Conservation (phyloP, 768 basidiomycete species). For the Boletus barrowsii region DNA sequence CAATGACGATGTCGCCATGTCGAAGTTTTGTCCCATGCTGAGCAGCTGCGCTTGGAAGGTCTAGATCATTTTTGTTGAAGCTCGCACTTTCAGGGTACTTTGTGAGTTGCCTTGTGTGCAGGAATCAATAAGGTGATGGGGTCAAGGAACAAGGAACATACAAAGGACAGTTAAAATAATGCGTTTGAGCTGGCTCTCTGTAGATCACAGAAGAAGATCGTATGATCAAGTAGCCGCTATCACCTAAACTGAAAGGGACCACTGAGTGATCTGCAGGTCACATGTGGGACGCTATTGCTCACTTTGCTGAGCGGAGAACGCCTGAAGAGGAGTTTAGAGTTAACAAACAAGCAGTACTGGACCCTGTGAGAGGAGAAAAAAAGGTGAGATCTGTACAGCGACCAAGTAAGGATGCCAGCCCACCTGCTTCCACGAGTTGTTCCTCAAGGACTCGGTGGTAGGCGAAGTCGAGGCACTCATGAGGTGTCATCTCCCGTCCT, state of each 20-base stretch:
- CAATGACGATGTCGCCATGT: constrained; percentile 51
- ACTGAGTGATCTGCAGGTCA: constrained; percentile 1
- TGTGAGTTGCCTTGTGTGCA: constrained; percentile 28
- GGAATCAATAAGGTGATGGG: not conserved
- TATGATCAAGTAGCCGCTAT: constrained; percentile 73
- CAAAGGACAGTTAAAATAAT: constrained; percentile 36
- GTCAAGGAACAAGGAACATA: constrained; percentile 9
- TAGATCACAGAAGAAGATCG: constrained; percentile 65
- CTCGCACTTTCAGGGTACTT: constrained; percentile 30
- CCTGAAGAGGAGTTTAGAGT: constrained; percentile 75
- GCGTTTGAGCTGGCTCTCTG: constrained; percentile 32
- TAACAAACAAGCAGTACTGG: constrained; percentile 79
- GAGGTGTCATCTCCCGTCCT: constrained; percentile 67
- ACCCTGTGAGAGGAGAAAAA: constrained; percentile 45
- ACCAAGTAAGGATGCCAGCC: constrained; percentile 21
- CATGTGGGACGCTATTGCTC: constrained; percentile 21
- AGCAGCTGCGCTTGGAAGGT: constrained; percentile 43
- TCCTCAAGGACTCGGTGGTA: constrained; percentile 71
- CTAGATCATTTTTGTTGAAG: constrained; percentile 23
- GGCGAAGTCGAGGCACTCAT: constrained; percentile 69
- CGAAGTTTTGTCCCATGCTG: constrained; percentile 45
- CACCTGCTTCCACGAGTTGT: constrained; percentile 53
- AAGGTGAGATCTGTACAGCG: not conserved
- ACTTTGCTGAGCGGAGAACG: constrained; percentile 76
- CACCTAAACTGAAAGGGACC: constrained; percentile 55